phyloP scores from a whole-genome alignment of 208 protist species.

The Trypanosoma mega region DNA sequence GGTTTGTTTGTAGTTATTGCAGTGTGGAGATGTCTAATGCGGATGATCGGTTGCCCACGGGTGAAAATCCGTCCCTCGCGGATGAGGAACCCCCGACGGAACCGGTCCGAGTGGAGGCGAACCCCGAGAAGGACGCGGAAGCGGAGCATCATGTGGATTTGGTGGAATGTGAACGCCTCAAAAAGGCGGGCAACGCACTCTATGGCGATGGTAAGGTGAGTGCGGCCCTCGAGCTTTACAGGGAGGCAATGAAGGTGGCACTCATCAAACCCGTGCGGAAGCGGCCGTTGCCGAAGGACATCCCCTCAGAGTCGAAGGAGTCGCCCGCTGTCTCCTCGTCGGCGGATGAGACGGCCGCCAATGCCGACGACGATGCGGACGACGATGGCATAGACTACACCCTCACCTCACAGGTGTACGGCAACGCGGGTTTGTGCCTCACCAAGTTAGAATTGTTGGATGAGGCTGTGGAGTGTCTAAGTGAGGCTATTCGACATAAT shows the following conservation, averaged over 20 bases:
- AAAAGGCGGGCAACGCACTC: constrained; percentile 63
- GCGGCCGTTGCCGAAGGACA: no score
- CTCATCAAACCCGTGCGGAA: constrained; percentile 54
- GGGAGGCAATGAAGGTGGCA: constrained; percentile 51
- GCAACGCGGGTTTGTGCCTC: constrained; percentile 80
- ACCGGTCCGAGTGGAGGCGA: neutral
- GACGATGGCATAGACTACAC: constrained; percentile 71
- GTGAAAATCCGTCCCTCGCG: constrained; percentile 15
- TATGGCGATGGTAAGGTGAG: constrained; percentile 51
- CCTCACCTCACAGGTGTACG: constrained; percentile 81
- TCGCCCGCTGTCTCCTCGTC: no score
- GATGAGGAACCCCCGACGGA: neutral
- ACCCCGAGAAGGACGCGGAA: neutral
- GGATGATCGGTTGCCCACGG: no score
- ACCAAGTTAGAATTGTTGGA: constrained; percentile 70
- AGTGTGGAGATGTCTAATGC: no score
- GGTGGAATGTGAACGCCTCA: constrained; percentile 56
- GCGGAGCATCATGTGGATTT: constrained; percentile 32
- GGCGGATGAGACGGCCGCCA: neutral
- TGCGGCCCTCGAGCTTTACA: constrained; percentile 74
- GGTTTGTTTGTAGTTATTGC: no score
- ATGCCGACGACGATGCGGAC: constrained; percentile 11
- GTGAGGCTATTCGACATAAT: constrained; percentile 85
- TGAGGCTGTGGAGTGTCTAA: constrained; percentile 74
- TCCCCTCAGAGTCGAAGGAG: no score